phyloP scores from a whole-genome alignment of 1,139 yeast species.

The Hansenula lynferdii region DNA sequence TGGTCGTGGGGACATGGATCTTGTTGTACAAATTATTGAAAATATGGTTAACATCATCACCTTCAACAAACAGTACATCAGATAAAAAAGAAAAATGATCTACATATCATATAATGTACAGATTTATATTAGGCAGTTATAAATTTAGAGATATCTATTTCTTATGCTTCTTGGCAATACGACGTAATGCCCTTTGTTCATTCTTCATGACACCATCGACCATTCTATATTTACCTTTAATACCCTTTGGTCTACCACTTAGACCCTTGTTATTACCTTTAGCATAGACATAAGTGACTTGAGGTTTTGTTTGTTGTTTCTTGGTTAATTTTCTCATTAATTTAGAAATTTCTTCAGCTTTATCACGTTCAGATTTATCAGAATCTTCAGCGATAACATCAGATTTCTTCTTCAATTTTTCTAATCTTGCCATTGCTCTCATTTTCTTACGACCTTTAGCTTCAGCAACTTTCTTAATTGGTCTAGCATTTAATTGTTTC shows the following conservation, averaged over 20 bases:
- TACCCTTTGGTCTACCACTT: conserved; percentile 94
- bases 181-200: conserved; percentile 88
- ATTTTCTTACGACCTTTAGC: conserved; percentile 96
- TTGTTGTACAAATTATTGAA: conserved; percentile 25
- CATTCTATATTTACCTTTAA: conserved; percentile 98
- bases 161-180: conserved; percentile 81
- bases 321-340: conserved; percentile 79
- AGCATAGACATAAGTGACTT: conserved; percentile 90
- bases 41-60: not conserved
- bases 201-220: conserved; percentile 98
- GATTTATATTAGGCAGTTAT: conserved; percentile 6
- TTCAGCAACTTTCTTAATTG: conserved; percentile 95
- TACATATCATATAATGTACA: conserved; percentile 3
- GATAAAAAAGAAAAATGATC: too few species aligned
- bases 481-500: conserved; percentile 91
- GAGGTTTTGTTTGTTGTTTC: conserved; percentile 72
- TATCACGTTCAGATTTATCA: conserved; percentile 85
- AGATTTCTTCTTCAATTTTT: conserved; percentile 89
- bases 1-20: conserved; percentile 29
- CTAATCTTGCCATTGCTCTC: conserved; percentile 87
- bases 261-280: conserved; percentile 79
- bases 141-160: too few species aligned
- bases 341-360: conserved; percentile 87
- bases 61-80: too few species aligned
- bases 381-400: conserved; percentile 87